Evolutionary conservation across 441 rosid species (phyloP), one percentile per base, ranked within the genome.

Genomic region (Biscutella laevigata): DNA sequence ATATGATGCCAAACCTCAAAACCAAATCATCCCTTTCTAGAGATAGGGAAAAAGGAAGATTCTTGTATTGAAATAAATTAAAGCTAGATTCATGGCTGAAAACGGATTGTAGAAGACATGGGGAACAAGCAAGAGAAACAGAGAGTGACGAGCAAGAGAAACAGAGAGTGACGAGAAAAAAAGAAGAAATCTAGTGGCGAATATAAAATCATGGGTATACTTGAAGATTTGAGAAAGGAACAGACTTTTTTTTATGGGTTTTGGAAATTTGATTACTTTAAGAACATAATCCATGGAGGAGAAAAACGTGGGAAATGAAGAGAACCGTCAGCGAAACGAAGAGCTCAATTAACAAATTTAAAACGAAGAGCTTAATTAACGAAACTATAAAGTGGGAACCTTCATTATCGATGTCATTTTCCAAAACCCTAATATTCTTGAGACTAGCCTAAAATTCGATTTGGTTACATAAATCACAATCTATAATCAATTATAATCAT

Each of bases 201-300:
- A 56, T 39, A 48, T 24, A 27, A 33, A 47, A 3, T 21, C 1
- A 25, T 22, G 42, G 35, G 34, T 48, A 26, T 26, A 15, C 1
- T 40, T 49, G 21, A 26, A 50, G 27, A 57, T 49, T 64, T 39
- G 51, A 56, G 57, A 32, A 64, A 56, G 39, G 62, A 47, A 47
- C 51, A 55, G 38, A 63, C 50, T 63, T 60, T 14, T 28, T 25
- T n/a, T 34, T 17, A 6, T 28, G 28, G 13, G 53, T 22, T n/a
- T 50, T 52, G 42, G 43, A 61, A 24, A 21, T 27, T 9, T 16
- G 36, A n/a, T 26, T 20, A 35, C 33, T 61, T 19, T 3, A 28
- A n/a, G 56, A 12, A 24, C 14, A 19, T 57, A 25, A 56, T 48
- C 62, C 50, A 48, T 56, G 44, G 51, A 55, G 27, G 38, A 32